Conservation (phyloP, 306 rosid species). For the Pyrus communis region DNA sequence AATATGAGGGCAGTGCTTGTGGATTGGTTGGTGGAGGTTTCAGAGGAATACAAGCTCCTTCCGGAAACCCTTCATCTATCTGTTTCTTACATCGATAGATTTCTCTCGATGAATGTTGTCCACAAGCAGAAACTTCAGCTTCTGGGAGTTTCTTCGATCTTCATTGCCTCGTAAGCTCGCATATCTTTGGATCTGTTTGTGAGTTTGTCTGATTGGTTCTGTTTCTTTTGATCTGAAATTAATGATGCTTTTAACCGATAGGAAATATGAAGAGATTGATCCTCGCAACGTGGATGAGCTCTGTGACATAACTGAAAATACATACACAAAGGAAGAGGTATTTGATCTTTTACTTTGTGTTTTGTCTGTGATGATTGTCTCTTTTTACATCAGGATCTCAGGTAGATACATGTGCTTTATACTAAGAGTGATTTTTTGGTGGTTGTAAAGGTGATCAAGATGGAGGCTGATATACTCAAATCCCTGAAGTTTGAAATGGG, state of each 20-base stretch:
- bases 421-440: neutral
- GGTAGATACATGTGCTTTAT: neutral
- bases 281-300: constrained; percentile 74
- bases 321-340: constrained; percentile 76
- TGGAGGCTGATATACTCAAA: constrained; percentile 78
- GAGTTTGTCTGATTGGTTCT: neutral
- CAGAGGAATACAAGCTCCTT: constrained; percentile 72
- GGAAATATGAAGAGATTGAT: constrained; percentile 86
- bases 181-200: neutral
- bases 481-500: constrained; percentile 80
- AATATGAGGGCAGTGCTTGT: constrained; percentile 73
- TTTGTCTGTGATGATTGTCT: neutral
- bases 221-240: neutral
- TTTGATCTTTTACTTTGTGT: neutral
- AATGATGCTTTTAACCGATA: neutral
- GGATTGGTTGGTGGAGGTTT: constrained; percentile 93
- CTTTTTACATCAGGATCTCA: neutral
- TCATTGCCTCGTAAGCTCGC: constrained; percentile 73
- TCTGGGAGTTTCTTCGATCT: constrained; percentile 69
- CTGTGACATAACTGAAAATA: constrained; percentile 68
- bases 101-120: constrained; percentile 37
- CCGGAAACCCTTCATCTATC: constrained; percentile 71
- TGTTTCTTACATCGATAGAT: constrained; percentile 59
- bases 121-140: constrained; percentile 56
- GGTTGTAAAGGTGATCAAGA: constrained; percentile 47